Conservation (phyloP, 768 basidiomycete species). For the Phanerochaete sordida region DNA sequence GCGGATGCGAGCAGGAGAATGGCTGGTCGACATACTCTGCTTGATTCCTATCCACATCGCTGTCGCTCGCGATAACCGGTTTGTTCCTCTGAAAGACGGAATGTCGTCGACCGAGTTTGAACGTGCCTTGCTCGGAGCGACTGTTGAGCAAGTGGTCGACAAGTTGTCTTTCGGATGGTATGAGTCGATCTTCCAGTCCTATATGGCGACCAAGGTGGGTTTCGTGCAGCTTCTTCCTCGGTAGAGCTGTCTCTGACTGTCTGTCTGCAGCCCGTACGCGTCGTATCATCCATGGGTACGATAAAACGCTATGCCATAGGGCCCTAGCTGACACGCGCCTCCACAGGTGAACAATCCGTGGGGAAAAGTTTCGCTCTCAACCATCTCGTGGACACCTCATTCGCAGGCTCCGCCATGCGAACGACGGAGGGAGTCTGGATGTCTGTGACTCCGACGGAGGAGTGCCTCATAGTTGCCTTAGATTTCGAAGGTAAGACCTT, state of each 20-base stretch:
- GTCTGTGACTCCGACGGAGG: conserved; percentile 59
- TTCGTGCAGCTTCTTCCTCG: conserved; percentile 3
- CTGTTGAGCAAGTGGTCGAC: conserved; percentile 55
- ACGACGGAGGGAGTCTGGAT: conserved; percentile 67
- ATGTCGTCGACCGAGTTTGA: conserved; percentile 49
- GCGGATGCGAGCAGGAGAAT: conserved; percentile 48
- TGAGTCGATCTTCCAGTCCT: conserved; percentile 59
- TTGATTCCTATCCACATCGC: conserved; percentile 65
- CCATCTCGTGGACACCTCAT: conserved; percentile 61
- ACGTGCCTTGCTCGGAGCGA: conserved; percentile 52
- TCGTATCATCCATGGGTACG: conserved; percentile 63
- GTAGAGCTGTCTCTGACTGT: background rate
- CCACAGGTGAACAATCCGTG: conserved; percentile 56
- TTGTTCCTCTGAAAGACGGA: conserved; percentile 58
- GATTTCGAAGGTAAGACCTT: conserved; percentile 74
- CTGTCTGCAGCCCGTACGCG: conserved; percentile 48
- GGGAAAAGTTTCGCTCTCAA: conserved; percentile 60
- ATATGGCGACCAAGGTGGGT: conserved; percentile 56
- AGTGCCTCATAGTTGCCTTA: conserved; percentile 51
- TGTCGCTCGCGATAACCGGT: conserved; percentile 54
- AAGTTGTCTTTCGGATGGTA: conserved; percentile 60
- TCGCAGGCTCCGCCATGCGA: conserved; percentile 64
- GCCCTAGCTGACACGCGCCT: background rate
- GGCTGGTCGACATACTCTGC: conserved; percentile 58
- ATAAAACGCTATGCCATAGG: background rate